A percentile compares a stretch with the other conserved stretches of the same genome.
phyloP scores from a whole-genome alignment of 768 basidiomycete genomes.

The Guyanaporus albipodus region DNA sequence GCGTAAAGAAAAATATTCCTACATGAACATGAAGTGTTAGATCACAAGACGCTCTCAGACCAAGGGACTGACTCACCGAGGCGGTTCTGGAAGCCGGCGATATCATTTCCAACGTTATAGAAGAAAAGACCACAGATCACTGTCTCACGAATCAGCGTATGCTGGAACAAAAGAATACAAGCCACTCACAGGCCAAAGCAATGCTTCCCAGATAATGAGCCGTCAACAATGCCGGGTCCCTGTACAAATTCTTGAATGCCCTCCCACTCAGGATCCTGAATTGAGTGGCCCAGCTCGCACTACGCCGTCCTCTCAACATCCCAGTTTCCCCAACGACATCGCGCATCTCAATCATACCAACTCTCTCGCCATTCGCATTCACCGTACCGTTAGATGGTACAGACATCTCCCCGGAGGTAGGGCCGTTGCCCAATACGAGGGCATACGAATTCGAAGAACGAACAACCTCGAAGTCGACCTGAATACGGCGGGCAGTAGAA shows the following conservation, averaged over 20 bases:
- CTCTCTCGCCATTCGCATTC: conserved; percentile 20
- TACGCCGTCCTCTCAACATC: conserved; percentile 64
- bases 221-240: conserved; percentile 86
- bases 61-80: conserved; percentile 48
- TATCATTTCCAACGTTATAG: conserved; percentile 86
- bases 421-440: neutral
- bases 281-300: conserved; percentile 86
- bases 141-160: conserved; percentile 26
- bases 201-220: conserved; percentile 89
- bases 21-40: conserved; percentile 1
- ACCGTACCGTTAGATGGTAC: conserved; percentile 27
- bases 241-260: conserved; percentile 97
- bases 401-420: neutral
- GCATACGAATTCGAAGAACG: conserved; percentile 12
- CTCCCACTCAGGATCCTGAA: conserved; percentile 92
- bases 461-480: conserved; percentile 54
- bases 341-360: conserved; percentile 44
- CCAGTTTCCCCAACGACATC: conserved; percentile 69
- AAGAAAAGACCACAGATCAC: conserved; percentile 94
- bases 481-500: conserved; percentile 57
- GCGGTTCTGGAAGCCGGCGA: conserved; percentile 95
- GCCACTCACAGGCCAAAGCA: conserved; percentile 69
- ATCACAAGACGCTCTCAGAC: neutral
- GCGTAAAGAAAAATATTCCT: conserved; percentile 95
- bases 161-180: neutral